A percentile compares a stretch with the other conserved stretches of the same genome.
Evolutionary conservation across 371 early-diverging fungal species (phyloP).

Genomic region (Blakeslea trispora): DNA sequence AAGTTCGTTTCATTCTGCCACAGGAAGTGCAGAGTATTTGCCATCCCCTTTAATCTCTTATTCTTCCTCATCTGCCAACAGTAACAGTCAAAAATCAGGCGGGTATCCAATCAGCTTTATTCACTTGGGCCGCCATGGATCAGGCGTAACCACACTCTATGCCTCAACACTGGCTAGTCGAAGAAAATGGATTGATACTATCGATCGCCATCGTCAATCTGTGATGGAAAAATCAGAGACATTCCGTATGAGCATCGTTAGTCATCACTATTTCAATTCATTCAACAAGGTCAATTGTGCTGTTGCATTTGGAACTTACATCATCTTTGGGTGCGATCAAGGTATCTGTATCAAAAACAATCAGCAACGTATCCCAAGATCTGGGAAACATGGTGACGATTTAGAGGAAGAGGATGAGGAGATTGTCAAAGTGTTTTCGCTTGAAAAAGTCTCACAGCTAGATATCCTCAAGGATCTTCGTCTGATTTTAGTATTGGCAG

Average conservation of each 20-base stretch:
- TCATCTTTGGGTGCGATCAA: slow-evolving; percentile 47
- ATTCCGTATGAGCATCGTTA: slow-evolving; percentile 57
- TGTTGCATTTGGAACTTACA: slow-evolving; percentile 32
- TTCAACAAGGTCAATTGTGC: slow-evolving; percentile 42
- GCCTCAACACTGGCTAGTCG: slow-evolving; percentile 74
- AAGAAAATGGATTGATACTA: slow-evolving; percentile 84
- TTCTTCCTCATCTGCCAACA: neutral
- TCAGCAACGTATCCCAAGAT: neutral
- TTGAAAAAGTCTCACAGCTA: slow-evolving; percentile 84
- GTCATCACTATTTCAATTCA: slow-evolving; percentile 34
- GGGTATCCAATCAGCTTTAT: slow-evolving; percentile 71
- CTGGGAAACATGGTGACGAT: neutral
- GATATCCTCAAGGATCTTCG: slow-evolving; percentile 79
- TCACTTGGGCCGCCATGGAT: slow-evolving; percentile 75
- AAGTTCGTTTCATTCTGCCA: slow-evolving; percentile 9
- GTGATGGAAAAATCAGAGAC: slow-evolving; percentile 59
- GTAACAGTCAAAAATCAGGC: slow-evolving; percentile 23
- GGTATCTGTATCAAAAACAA: slow-evolving; percentile 46
- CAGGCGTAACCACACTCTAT: slow-evolving; percentile 69
- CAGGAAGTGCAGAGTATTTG: neutral
- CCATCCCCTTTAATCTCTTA: neutral
- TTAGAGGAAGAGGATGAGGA: slow-evolving; percentile 29
- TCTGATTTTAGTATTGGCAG: slow-evolving; percentile 81
- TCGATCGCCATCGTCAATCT: slow-evolving; percentile 69
- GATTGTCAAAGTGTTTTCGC: slow-evolving; percentile 61